phyloP scores from a whole-genome alignment of 441 rosid species.

The Corymbia calophylla region DNA sequence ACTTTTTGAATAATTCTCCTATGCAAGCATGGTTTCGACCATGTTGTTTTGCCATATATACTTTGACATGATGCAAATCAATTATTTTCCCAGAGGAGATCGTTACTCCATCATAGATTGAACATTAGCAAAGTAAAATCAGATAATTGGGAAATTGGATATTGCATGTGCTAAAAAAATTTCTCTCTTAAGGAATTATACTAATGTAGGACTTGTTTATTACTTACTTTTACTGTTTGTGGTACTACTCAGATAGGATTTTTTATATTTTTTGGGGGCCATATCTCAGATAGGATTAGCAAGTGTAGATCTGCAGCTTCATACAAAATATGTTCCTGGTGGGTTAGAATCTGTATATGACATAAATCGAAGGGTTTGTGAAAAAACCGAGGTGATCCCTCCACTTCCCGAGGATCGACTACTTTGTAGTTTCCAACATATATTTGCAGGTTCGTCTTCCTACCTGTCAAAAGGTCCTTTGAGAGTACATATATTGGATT shows the following conservation, averaged over 20 bases:
- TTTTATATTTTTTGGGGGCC: neutral
- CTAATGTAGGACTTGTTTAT: neutral
- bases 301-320: too few relatives aligned
- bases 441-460: too few relatives aligned
- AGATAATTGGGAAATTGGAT: neutral
- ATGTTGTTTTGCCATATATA: neutral
- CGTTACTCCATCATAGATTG: neutral
- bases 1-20: neutral
- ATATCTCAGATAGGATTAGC: too few relatives aligned
- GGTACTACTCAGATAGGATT: slow-evolving; percentile 47
- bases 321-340: too few relatives aligned
- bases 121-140: neutral
- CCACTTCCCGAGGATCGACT: too few relatives aligned
- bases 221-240: neutral
- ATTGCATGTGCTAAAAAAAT: neutral
- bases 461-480: too few relatives aligned
- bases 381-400: too few relatives aligned
- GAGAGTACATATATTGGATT: too few relatives aligned
- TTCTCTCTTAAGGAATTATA: neutral
- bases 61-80: neutral
- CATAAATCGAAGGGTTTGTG: too few relatives aligned
- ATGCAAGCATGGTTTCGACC: neutral
- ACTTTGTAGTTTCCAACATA: too few relatives aligned
- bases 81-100: neutral
- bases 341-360: too few relatives aligned